Conservation (phyloP, 2,329 filamentous ascomycete genomes). For the Ophiocordyceps sinensis region DNA sequence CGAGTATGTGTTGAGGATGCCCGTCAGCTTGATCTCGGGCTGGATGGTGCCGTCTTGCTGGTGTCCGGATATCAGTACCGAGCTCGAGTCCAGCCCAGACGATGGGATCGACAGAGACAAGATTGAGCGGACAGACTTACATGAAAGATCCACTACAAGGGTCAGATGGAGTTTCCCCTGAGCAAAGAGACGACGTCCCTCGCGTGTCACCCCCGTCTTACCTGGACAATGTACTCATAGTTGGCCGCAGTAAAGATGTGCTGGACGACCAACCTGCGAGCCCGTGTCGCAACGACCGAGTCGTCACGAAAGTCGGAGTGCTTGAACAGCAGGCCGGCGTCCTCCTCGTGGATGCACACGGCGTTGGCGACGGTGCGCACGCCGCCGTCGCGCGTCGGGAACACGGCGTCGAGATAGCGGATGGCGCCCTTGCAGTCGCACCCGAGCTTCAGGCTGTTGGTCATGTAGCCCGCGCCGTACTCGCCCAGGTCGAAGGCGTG, state of each 20-base stretch:
- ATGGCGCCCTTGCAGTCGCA: slow-evolving; percentile 31
- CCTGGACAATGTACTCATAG: not conserved
- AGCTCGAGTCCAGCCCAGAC: no score
- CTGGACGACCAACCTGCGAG: no score
- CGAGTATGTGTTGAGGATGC: no score
- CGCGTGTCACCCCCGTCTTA: not conserved
- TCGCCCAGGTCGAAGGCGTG: slow-evolving; percentile 72
- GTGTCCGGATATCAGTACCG: no score
- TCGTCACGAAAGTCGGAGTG: slow-evolving; percentile 89
- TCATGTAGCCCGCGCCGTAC: slow-evolving; percentile 73
- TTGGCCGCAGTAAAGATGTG: no score
- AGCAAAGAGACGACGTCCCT: not conserved
- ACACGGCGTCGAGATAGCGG: slow-evolving; percentile 79
- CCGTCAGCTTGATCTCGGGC: no score
- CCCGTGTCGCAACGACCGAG: slow-evolving; percentile 62
- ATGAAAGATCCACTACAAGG: slow-evolving; percentile 69
- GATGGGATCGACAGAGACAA: no score
- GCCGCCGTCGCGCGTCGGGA: slow-evolving; percentile 65
- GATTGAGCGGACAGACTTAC: slow-evolving; percentile 14
- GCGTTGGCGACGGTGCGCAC: slow-evolving; percentile 79
- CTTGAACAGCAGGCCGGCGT: slow-evolving; percentile 84
- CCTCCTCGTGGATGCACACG: slow-evolving; percentile 91
- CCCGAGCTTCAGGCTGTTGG: slow-evolving; percentile 65
- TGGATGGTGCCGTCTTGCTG: no score
- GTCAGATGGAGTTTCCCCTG: not conserved